Evolutionary conservation across 2,329 filamentous ascomycete genomes (phyloP).

Genomic region (Clonostachys rhizophaga): DNA sequence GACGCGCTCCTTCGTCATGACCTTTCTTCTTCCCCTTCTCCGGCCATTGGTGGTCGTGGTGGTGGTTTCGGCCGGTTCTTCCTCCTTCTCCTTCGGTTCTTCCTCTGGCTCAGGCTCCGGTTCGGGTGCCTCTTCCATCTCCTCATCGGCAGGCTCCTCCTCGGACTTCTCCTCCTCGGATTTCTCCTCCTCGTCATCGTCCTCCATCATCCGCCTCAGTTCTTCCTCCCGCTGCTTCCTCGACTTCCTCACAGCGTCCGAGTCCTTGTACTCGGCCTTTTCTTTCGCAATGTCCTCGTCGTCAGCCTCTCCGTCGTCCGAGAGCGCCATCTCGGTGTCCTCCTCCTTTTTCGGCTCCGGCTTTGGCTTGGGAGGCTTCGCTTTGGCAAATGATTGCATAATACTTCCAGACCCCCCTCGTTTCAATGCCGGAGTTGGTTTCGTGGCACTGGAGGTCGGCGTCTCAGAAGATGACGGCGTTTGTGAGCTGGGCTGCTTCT

Average conservation of each 20-base stretch:
- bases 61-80: conserved; percentile 45
- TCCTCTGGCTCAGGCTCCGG: conserved; percentile 19
- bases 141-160: conserved; percentile 30
- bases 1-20: conserved; percentile 83
- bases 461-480: conserved; percentile 11
- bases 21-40: conserved; percentile 69
- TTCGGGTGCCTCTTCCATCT: conserved; percentile 27
- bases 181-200: conserved; percentile 54
- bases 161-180: conserved; percentile 55
- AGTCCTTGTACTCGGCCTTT: conserved; percentile 13
- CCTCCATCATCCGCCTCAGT: conserved; percentile 44
- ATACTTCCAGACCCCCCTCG: conserved; percentile 58
- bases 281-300: conserved; percentile 22
- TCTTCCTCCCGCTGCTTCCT: conserved; percentile 30
- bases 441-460: conserved; percentile 15
- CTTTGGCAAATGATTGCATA: conserved; percentile 76
- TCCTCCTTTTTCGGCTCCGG: conserved; percentile 19
- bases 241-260: conserved; percentile 13
- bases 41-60: conserved; percentile 54
- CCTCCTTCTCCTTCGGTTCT: conserved; percentile 28
- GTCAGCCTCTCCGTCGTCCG: conserved; percentile 34
- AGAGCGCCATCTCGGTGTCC: conserved; percentile 21
- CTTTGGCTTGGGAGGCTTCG: conserved; percentile 45
- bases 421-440: conserved; percentile 37
- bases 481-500: conserved; percentile 17